phyloP scores from a whole-genome alignment of 2,329 filamentous ascomycete genomes.

The Fusarium sp. region DNA sequence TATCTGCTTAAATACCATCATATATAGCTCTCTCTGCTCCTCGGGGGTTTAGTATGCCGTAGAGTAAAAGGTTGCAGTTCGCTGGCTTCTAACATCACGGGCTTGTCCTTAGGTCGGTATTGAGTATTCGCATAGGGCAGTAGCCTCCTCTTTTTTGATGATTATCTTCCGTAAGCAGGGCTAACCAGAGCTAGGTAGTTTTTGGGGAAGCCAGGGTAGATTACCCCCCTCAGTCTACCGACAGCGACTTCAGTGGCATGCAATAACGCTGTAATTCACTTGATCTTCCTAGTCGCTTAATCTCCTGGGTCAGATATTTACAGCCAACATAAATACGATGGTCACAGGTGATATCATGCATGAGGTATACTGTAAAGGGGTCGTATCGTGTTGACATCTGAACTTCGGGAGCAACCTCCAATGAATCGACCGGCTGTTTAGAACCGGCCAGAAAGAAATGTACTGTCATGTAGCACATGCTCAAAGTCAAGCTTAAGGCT shows the following conservation, averaged over 20 bases:
- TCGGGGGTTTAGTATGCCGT: no score
- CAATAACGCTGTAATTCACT: background rate
- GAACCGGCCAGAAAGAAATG: background rate
- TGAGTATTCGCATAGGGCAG: background rate
- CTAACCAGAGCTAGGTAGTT: background rate
- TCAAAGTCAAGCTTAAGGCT: background rate
- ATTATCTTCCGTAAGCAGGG: no score
- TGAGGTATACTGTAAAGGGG: background rate
- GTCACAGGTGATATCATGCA: background rate
- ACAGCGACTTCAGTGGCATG: background rate
- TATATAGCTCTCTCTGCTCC: no score
- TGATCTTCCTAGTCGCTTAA: background rate
- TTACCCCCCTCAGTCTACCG: background rate
- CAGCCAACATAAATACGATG: background rate
- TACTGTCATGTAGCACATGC: background rate
- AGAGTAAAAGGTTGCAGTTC: no score
- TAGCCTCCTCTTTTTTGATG: no score
- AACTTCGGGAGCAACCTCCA: background rate
- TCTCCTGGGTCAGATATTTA: background rate
- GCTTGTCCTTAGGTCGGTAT: background rate
- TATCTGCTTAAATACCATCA: no score
- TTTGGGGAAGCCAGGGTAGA: background rate
- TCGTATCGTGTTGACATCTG: background rate
- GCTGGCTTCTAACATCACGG: no score
- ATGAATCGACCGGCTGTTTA: background rate